Base-by-base conservation (phyloP, 1,284 basidiomycete species). In the Cystobasidium pallidum region DNA sequence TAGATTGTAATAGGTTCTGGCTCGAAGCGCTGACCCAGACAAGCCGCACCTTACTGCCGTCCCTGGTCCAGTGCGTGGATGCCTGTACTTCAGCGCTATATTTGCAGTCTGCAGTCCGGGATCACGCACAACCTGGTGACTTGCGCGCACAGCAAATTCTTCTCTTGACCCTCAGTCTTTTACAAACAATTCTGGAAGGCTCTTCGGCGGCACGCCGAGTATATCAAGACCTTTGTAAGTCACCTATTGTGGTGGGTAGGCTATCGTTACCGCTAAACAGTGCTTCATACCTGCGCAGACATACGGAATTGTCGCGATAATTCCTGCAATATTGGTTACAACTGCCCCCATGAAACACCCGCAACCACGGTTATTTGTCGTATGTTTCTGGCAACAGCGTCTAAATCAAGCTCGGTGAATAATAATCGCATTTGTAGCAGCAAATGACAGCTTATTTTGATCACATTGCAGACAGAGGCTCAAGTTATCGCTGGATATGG, bases 61-160 rank as follows among this genome's bases (percentile, higher is more conserved):
- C 63, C 6, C 32, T 32, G 30, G 11, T 24, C 1, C 49, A 47
- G 19, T 59, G 49, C 21, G 26, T 51, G 4, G 6, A 8, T 51
- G 13, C n/a, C 45, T 21, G 45, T n/a, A n/a, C n/a, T n/a, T n/a
- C n/a, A n/a, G n/a, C n/a, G n/a, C n/a, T n/a, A n/a, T n/a, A n/a
- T n/a, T n/a, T n/a, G n/a, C n/a, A n/a, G n/a, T n/a, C n/a, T n/a
- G n/a, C n/a, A n/a, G n/a, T n/a, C n/a, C n/a, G n/a, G n/a, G n/a
- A n/a, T n/a, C n/a, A n/a, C n/a, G n/a, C n/a, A n/a, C n/a, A n/a
- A n/a, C n/a, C n/a, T n/a, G n/a, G n/a, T n/a, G n/a, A n/a, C n/a
- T n/a, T n/a, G n/a, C n/a, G n/a, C n/a, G n/a, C n/a, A n/a, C 51
- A 24, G 65, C n/a, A 67, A 3, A 43, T 67, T 4, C 52, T 67